These are phyloP conservation scores for Symbiodinium pilosum DNA, from an alignment of 73 alveolate genomes.

Conservation along the genomic window DNA sequence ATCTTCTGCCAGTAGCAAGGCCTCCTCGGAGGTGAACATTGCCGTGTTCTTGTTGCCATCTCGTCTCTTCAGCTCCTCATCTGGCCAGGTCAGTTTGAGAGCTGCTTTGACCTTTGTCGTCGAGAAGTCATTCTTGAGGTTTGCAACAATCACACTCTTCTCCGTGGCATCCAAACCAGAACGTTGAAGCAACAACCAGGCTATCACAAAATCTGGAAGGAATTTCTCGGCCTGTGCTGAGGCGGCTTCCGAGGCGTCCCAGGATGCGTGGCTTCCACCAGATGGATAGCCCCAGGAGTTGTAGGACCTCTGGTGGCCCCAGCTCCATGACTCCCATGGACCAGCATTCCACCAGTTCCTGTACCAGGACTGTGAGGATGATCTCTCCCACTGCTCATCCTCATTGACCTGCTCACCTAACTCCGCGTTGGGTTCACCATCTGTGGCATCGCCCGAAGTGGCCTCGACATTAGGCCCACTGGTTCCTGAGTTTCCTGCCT, in stretches of 20 bases:
- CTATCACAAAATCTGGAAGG: conserved; percentile 35
- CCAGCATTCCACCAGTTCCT: not conserved
- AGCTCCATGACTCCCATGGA: not conserved
- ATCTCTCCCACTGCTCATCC: not conserved
- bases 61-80: conserved; percentile 10
- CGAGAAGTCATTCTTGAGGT: not conserved
- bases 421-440: not conserved
- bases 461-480: not conserved
- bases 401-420: not conserved
- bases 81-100: conserved; percentile 20
- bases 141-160: not conserved
- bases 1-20: not conserved
- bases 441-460: not conserved
- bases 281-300: not conserved
- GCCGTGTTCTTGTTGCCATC: not conserved
- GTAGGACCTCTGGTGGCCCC: not conserved
- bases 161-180: not conserved
- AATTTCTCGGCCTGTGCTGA: conserved; percentile 22
- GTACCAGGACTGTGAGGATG: too few species aligned
- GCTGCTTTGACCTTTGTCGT: not conserved
- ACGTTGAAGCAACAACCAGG: conserved; percentile 35
- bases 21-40: not conserved
- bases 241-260: not conserved
- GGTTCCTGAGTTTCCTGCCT: not conserved
- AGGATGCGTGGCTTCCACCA: not conserved